These are phyloP conservation scores for Stevia rebaudiana DNA, from an alignment of 140 eudicot genomes.

Conservation along the genomic window DNA sequence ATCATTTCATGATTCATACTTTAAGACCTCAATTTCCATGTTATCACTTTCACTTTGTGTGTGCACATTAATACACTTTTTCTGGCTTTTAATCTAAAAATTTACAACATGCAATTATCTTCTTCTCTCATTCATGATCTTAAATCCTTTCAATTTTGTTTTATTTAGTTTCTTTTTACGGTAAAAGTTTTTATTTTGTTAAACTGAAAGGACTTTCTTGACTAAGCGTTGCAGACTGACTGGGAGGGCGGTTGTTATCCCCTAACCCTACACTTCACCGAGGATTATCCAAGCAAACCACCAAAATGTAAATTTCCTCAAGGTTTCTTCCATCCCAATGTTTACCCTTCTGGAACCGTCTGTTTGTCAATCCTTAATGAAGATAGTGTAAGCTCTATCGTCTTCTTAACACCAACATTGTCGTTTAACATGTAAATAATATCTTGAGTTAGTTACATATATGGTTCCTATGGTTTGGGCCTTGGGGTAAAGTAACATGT, in stretches of 20 bases:
- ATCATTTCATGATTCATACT: too few relatives aligned
- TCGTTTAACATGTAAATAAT: too few relatives aligned
- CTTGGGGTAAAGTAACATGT: too few relatives aligned
- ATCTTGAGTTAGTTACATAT: too few relatives aligned
- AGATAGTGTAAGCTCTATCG: conserved; percentile 42
- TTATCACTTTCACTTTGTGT: neutral
- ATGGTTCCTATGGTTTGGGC: too few relatives aligned
- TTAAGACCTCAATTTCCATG: too few relatives aligned
- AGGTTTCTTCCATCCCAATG: conserved; percentile 61
- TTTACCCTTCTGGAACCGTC: conserved; percentile 65
- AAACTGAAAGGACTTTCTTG: neutral
- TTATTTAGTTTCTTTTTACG: too few relatives aligned
- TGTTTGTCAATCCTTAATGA: conserved; percentile 58
- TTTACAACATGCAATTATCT: neutral
- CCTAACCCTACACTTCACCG: conserved; percentile 45
- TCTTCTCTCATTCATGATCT: neutral
- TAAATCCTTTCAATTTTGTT: neutral
- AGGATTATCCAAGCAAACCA: conserved; percentile 66
- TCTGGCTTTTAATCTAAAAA: neutral
- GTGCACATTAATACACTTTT: neutral
- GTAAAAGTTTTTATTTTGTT: neutral
- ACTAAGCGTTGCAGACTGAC: conserved; percentile 39
- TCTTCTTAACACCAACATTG: neutral
- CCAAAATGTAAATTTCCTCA: conserved; percentile 55
- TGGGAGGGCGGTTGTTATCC: conserved; percentile 69